Base-by-base conservation (phyloP, 768 basidiomycete species). In the Hortiboletus flavorubellus region DNA sequence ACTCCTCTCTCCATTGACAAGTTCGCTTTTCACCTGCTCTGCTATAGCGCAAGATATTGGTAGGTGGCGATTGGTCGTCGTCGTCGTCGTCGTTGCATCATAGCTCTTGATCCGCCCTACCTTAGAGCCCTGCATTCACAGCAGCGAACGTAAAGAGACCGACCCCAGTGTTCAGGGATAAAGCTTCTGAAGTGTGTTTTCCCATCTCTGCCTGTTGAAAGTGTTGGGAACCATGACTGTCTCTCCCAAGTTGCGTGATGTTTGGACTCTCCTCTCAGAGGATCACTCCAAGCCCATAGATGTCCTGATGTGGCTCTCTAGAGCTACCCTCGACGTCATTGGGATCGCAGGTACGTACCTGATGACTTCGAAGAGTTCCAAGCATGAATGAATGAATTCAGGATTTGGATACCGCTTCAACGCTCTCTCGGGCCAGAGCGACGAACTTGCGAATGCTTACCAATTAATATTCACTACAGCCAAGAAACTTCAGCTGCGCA, bases 241-340 rank as follows among this genome's bases (percentile, higher is more conserved):
- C 38, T 33, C 33, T 18, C 34, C 16, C 41, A 47, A 83, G 82
- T 66, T 84, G 33, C 77, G 77, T 15, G 78, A 82, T 59, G 71
- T 75, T 26, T 81, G 71, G 73, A 59, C 63, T 8, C 60, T 58
- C 51, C 65, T 62, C 35, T 54, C 63, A 26, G 31, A 51, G 35
- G 56, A 59, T 11, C 66, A 53, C 63, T 65, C 49, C 52, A 52
- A 49, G 45, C 49, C 69, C 8, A 73, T 90, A 33, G 85, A 93
- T 37, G 80, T 84, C 2, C 72, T 86, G 37, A 72, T 76, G 4
- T 89, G 84, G 81, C 72, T 91, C 3, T 83, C 81, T 40, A 81
- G 80, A 52, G 80, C 80, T 46, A 90, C 89, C 4, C 74, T 92
- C 9, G 91, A 92, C 58, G 80, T 89, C 51, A 91, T 93, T 48